phyloP scores from a whole-genome alignment of 371 early-diverging fungal species.

The Mortierella sp. region DNA sequence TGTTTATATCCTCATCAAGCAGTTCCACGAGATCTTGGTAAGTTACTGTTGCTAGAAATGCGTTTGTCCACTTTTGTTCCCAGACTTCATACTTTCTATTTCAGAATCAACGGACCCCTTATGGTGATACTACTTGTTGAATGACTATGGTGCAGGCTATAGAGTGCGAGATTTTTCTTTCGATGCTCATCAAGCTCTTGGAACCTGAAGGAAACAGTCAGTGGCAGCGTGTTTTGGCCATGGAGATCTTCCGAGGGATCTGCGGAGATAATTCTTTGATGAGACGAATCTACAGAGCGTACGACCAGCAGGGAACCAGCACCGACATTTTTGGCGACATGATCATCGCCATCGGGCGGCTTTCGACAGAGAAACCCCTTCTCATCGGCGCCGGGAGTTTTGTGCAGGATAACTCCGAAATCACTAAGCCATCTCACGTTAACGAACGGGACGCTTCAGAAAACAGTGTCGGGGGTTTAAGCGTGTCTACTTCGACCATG shows the following conservation, averaged over 20 bases:
- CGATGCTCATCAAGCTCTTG: slow-evolving; percentile 87
- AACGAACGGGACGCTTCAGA: slow-evolving; percentile 45
- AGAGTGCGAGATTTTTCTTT: slow-evolving; percentile 95
- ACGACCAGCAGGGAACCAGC: slow-evolving; percentile 78
- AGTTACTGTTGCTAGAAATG: not conserved
- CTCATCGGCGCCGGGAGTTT: slow-evolving; percentile 69
- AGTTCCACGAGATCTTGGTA: slow-evolving; percentile 83
- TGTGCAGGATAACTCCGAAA: slow-evolving; percentile 57
- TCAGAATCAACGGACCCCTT: not conserved
- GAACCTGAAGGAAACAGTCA: slow-evolving; percentile 79
- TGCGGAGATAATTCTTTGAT: slow-evolving; percentile 74
- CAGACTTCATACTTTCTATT: not conserved
- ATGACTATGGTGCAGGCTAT: slow-evolving; percentile 63
- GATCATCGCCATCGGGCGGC: slow-evolving; percentile 79
- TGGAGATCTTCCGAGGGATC: slow-evolving; percentile 87
- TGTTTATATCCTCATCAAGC: slow-evolving; percentile 83
- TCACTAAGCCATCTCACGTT: slow-evolving; percentile 24
- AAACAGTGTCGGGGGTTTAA: slow-evolving; percentile 59
- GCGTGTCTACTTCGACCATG: slow-evolving; percentile 69
- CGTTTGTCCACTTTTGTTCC: not conserved
- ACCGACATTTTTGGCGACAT: slow-evolving; percentile 88
- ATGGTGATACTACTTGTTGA: not conserved
- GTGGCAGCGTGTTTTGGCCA: slow-evolving; percentile 92
- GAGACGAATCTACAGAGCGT: slow-evolving; percentile 78
- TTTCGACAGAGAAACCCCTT: slow-evolving; percentile 86